Evolutionary conservation across 768 basidiomycete species (phyloP), one percentile per base, ranked within the genome.

Genomic region (Naganishia kalamii): DNA sequence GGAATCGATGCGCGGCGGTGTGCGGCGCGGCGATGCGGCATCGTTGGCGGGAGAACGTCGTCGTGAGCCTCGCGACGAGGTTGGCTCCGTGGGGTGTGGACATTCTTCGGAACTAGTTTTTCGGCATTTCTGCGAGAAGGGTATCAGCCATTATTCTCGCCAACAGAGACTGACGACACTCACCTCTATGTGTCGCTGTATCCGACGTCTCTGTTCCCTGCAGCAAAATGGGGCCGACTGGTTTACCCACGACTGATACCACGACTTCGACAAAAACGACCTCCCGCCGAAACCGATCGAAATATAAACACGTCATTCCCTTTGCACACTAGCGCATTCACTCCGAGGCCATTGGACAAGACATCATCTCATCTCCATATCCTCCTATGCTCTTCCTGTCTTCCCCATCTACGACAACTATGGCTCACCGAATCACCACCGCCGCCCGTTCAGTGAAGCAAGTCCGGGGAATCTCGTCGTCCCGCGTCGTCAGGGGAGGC

Each of bases 401-500:
- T 43, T 7, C 37, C 4, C 19, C 59, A 13, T 29, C 7, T 29
- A 40, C 47, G n/a, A 47, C 32, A 32, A 30, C 25, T 25, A 33
- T 48, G 40, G 23, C 40, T 7, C 29, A 44, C 0, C 50, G 10
- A 43, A 37, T 57, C 50, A 46, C 40, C 33, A 35, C 50, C 23
- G 47, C 33, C 7, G 2, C 50, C 17, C n/a, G n/a, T 15, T 5
- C 40, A 2, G 33, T 30, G 21, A 33, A 35, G 43, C 51, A 57
- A 44, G 40, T 60, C 35, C 61, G 50, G 40, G 19, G 51, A 12
- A 50, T 50, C 27, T 54, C 49, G 37, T 49, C 49, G 17, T 52
- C 59, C 5, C 27, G 41, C 25, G 60, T 37, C 29, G 48, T 43
- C 32, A 25, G 60, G 25, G 59, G 32, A 46, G 65, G 65, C 46